phyloP scores from a whole-genome alignment of 2,329 filamentous ascomycete genomes.

The Xylariaceae sp. region DNA sequence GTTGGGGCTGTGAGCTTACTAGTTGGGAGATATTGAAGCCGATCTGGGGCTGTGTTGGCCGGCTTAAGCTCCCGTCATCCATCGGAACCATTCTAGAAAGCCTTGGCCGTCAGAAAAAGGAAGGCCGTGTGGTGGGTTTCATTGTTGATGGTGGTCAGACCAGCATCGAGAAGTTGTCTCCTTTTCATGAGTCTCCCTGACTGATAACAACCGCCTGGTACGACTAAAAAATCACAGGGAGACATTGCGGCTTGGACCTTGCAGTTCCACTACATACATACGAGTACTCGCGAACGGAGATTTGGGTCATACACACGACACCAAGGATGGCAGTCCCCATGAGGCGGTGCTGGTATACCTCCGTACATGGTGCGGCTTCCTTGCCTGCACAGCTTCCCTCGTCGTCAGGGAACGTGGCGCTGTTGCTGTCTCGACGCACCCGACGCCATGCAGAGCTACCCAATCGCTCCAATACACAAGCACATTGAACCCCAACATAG shows the following conservation, averaged over 20 bases:
- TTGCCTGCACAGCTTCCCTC: slow-evolving; percentile 2
- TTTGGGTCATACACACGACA: slow-evolving; percentile 3
- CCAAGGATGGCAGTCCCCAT: slow-evolving; percentile 6
- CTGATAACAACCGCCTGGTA: neutral
- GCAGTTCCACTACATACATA: neutral
- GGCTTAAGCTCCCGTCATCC: neutral
- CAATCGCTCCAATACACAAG: slow-evolving; percentile 2
- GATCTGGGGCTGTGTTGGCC: neutral
- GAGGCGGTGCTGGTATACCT: slow-evolving; percentile 4
- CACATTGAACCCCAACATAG: slow-evolving; percentile 9
- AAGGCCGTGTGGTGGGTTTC: neutral
- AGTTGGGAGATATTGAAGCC: neutral
- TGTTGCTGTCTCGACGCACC: slow-evolving; percentile 1
- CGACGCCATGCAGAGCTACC: slow-evolving; percentile 14
- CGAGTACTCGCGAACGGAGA: neutral
- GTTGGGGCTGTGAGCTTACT: slow-evolving; percentile 2
- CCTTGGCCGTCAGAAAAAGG: slow-evolving; percentile 2
- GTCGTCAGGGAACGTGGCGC: slow-evolving; percentile 14
- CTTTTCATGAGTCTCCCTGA: neutral
- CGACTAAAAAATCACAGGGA: neutral
- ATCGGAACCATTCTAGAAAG: slow-evolving; percentile 4
- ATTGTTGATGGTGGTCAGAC: slow-evolving; percentile 1
- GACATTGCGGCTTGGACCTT: neutral
- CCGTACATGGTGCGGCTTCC: neutral
- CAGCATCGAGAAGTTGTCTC: neutral